These are phyloP conservation scores for Suhomyces vadensis DNA, from an alignment of 805 yeast genomes.

Conservation along the genomic window DNA sequence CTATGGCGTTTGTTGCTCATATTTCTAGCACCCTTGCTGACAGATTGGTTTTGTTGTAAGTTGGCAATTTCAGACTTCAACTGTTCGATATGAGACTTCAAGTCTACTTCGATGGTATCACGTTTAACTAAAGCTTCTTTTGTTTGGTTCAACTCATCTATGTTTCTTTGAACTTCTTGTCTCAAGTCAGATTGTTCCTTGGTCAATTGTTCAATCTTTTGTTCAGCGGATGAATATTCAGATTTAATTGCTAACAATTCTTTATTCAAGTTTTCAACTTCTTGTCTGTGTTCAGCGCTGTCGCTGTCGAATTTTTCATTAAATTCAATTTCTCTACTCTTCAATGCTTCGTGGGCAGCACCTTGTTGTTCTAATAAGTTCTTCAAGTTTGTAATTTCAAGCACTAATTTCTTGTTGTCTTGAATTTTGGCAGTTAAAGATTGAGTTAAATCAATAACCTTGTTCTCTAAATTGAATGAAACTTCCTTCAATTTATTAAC, in stretches of 20 bases:
- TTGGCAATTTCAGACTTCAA: constrained; percentile 52
- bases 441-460: constrained; percentile 95
- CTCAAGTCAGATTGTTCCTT: constrained; percentile 62
- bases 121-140: constrained; percentile 58
- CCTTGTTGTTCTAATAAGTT: constrained; percentile 53
- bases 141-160: constrained; percentile 62
- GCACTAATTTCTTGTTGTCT: constrained; percentile 73
- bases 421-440: constrained; percentile 73
- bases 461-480: constrained; percentile 90
- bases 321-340: constrained; percentile 56
- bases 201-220: constrained; percentile 59
- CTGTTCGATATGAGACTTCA: constrained; percentile 60
- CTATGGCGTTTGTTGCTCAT: constrained; percentile 43
- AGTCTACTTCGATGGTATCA: constrained; percentile 64
- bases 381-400: constrained; percentile 53
- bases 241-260: constrained; percentile 56
- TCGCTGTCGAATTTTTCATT: constrained; percentile 46
- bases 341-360: constrained; percentile 52
- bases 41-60: constrained; percentile 37
- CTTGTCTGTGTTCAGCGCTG: constrained; percentile 48
- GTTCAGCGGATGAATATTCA: constrained; percentile 58
- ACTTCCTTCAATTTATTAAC: constrained; percentile 88
- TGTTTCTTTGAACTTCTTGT: constrained; percentile 59
- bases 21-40: constrained; percentile 29
- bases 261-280: constrained; percentile 50